Evolutionary conservation across 2,329 filamentous ascomycete species (phyloP), one percentile per base, ranked within the genome.

Genomic region (Parafenestella ontariensis): DNA sequence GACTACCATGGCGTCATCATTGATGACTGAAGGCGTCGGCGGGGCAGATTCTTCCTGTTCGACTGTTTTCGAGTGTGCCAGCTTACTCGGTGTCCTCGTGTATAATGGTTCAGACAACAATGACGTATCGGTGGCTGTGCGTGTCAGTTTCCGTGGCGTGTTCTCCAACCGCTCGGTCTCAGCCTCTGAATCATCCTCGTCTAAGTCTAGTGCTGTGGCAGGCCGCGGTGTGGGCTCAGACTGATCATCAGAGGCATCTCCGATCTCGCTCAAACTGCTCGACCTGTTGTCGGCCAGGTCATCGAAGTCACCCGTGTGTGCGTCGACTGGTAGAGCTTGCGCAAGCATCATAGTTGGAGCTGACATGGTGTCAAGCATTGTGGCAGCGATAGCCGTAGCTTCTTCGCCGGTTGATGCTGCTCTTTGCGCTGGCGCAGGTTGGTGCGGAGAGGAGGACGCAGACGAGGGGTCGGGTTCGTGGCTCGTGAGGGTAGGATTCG

Each of bases 151-250:
- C 59, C 87, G 86, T 17, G 93, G 92, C n/a, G 92, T 96, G 70
- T 90, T 88, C 71, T 95, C 95, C 56, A 99, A 83, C 54, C 95
- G 88, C 78, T 97, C 93, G 1, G 94, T 98, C 78, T 97, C 94
- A 29, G 94, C 94, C 77, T 98, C 94, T 3, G 93, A 89, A 66
- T 90, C 87, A 50, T 84, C 83, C 47, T 88, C 85, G 28, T 89
- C 73, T 43, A 73, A 45, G 45, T 75, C 66, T 33, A 52, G 46
- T 40, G 62, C 62, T 23, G 53, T 45, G 21, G 59, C 49, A 15
- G 65, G 63, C 36, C 61, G 61, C 33, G 70, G 70, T n/a, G 70
- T 73, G 18, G 66, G 62, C 51, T 73, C 73, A 17, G 72, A 76
- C 29, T 73, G 69, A 26, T 84, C 89, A 59, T 90, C 87, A 46